A percentile compares a stretch with the other conserved stretches of the same genome.
phyloP scores from a whole-genome alignment of 129 eudicot genomes.

The Pulicaria dysenterica region DNA sequence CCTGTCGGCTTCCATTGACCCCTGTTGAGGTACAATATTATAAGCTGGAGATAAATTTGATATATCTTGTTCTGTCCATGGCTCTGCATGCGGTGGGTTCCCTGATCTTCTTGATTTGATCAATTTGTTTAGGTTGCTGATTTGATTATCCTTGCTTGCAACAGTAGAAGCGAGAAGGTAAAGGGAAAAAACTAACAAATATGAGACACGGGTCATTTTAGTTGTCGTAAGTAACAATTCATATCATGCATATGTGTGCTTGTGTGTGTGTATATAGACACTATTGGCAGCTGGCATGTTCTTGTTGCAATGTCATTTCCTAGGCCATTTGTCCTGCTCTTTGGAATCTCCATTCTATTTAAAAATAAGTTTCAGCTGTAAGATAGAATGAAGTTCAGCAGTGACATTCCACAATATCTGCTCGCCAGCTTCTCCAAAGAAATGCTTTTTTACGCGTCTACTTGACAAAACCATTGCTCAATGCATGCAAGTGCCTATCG shows the following conservation, averaged over 20 bases:
- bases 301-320: conserved; percentile 29
- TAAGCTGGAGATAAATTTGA: conserved; percentile 27
- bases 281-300: conserved; percentile 1
- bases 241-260: background rate
- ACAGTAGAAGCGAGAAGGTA: conserved; percentile 17
- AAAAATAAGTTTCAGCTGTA: background rate
- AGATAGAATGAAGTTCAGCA: background rate
- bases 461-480: background rate
- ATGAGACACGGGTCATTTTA: conserved; percentile 15
- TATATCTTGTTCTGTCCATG: conserved; percentile 26
- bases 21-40: conserved; percentile 33
- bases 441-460: background rate
- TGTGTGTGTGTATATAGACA: background rate
- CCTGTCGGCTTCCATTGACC: conserved; percentile 45
- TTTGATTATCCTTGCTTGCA: conserved; percentile 32
- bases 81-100: conserved; percentile 5
- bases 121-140: conserved; percentile 33
- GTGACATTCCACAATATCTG: background rate
- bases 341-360: conserved; percentile 1
- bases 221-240: background rate
- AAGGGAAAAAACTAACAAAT: conserved; percentile 17
- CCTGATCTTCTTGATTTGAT: conserved; percentile 26
- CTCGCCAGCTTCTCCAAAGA: conserved; percentile 10
- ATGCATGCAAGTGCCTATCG: no score
- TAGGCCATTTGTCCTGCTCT: conserved; percentile 16